Base-by-base conservation (phyloP, 2,329 filamentous ascomycete species). In the Ophiostoma montium region DNA sequence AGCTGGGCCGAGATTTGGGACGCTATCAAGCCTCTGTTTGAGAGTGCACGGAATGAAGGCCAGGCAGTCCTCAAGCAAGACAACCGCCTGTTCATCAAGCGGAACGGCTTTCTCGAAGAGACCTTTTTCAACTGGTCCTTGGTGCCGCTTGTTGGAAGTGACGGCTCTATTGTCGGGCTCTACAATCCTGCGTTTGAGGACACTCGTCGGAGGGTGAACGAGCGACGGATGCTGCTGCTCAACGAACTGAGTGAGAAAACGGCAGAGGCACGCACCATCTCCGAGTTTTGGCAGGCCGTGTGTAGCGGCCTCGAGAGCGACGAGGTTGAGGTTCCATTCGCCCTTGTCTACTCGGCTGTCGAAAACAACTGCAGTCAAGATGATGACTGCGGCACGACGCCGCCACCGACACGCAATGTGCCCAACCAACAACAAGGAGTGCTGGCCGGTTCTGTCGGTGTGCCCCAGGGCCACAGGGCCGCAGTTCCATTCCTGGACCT, bases 51-150 rank as follows among this genome's bases (percentile, higher is more conserved):
- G 62, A 64, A 74, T 35, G 82, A 79, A 5, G 86, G 85, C 0
- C 80, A 88, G 64, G 82, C 85, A 1, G 87, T 81, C 0, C 86
- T 89, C 82, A 90, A 88, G 62, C 80, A 89, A 55, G 86, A 92
- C 57, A 84, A 90, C 54, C 78, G 78, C 50, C 68, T 90, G 1
- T 87, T 88, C 57, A 73, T 92, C 31, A 70, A 74, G 43, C 76
- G 86, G 8, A 76, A 78, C 54, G 76, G 79, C 1, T 86, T 76
- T 53, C 64, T 86, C 1, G 84, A 94, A 62, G 86, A 92, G 60
- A 80, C 83, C 0, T 90, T 85, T 60, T 90, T 90, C 61, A 85
- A 82, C 12, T 90, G 84, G 84, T 84, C 80, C 1, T 79, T 90
- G 38, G 82, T 90, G 23, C 86, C 86, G 0, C 70, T 90, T 53